Evolutionary conservation across 1,139 yeast genomes (phyloP), one percentile per base, ranked within the genome.

Genomic region (Geotrichum histeridarum): DNA sequence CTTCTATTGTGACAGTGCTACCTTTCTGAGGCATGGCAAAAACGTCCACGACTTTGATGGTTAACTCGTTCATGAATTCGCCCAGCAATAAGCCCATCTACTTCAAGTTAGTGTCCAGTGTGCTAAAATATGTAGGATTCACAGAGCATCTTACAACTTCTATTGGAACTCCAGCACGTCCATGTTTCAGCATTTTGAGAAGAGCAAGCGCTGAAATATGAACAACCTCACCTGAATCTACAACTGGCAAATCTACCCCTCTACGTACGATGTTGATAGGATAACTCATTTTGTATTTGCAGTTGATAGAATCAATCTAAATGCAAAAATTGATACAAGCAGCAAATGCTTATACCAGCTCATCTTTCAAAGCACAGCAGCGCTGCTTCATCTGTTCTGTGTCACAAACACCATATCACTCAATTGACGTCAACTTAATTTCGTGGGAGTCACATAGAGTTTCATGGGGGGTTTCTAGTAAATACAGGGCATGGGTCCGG

Each of bases 101-200:
- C 27, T 22, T 22, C 27, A 22, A 22, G 27, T 11, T 42, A n/a
- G 18, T 17, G 17, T 8, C 32, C 53, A 50, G 44, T 53, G 37
- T 39, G 30, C 30, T 36, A 4, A 31, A 2, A 31, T 36, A 33
- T 3, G 17, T 15, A 17, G 14, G 6, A 33, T 11, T 11, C 2
- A 7, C 11, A 43, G 33, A n/a, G 44, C 8, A 33, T 56, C 65
- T 50, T 63, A 64, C 68, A 51, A 94, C 99, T 75, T 94, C 99
- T 99, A 94, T 94, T 15, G 99, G 99, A 54, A 94, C 99, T 67
- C 99, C 99, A 0, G 99, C 98, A 66, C 98, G 80, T 46, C 99
- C 98, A 69, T 93, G 99, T 72, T 91, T 93, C 67, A 93, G 81
- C 99, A 93, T 93, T 72, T 94, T 94, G 59, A 94, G 78, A 56